phyloP scores from a whole-genome alignment of 306 rosid species.

The Acacia confusa region DNA sequence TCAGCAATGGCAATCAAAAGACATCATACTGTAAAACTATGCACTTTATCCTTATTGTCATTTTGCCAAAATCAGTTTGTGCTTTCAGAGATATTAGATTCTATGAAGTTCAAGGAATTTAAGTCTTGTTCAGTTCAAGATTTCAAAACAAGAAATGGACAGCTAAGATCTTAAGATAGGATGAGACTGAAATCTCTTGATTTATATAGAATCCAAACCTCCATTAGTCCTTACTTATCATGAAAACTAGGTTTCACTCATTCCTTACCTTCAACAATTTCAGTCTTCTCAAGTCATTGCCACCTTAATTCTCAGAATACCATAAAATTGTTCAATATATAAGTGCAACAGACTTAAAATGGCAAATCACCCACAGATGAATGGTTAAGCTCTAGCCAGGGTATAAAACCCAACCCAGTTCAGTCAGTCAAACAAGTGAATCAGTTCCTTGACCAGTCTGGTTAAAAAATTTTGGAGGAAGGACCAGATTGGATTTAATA shows the following conservation, averaged over 20 bases:
- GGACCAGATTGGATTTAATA: no score
- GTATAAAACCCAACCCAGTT: no score
- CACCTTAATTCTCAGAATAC: background rate
- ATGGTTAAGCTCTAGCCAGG: background rate
- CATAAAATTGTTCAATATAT: background rate
- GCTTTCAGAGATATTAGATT: background rate
- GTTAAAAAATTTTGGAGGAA: no score
- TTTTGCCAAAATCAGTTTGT: background rate
- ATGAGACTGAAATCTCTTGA: background rate
- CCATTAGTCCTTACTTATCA: background rate
- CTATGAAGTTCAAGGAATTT: background rate
- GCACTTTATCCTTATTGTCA: background rate
- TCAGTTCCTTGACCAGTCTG: no score
- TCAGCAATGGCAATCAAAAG: conserved; percentile 13
- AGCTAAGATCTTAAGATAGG: background rate
- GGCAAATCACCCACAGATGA: background rate
- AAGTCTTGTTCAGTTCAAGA: background rate
- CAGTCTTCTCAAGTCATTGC: background rate
- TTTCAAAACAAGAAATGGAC: background rate
- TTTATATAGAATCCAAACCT: background rate
- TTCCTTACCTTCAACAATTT: background rate
- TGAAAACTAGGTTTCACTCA: background rate
- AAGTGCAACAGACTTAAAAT: background rate
- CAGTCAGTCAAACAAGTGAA: no score
- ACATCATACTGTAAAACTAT: background rate